Conservation (phyloP, 805 yeast genomes). For the Scheffersomyces ergatensis region DNA sequence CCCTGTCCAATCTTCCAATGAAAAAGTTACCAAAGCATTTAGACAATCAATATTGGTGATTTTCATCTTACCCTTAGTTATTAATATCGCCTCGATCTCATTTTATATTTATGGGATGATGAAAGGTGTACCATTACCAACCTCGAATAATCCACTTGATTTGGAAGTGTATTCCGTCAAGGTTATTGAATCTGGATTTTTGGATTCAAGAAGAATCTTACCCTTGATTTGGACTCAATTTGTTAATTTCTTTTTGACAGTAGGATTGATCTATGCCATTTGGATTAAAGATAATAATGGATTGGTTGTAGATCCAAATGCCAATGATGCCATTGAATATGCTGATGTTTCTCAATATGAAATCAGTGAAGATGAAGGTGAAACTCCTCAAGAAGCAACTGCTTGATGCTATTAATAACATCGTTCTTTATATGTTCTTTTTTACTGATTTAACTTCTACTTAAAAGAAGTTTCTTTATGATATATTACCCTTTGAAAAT, state of each 20-base stretch:
- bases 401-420: no score
- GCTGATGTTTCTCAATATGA: conserved; percentile 13
- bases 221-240: conserved; percentile 9
- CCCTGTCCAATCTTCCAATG: conserved; percentile 17
- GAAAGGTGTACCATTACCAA: neutral
- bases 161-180: neutral
- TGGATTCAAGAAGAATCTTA: neutral
- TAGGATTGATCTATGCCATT: conserved; percentile 18
- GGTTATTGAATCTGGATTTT: neutral
- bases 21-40: conserved; percentile 17
- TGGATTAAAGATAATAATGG: conserved; percentile 32
- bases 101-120: neutral
- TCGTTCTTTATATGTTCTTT: no score
- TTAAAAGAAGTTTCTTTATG: no score
- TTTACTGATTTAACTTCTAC: no score
- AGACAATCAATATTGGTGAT: conserved; percentile 22
- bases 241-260: conserved; percentile 7
- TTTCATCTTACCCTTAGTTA: conserved; percentile 21
- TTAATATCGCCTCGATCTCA: conserved; percentile 3
- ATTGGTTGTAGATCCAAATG: conserved; percentile 18
- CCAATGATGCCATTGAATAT: conserved; percentile 9
- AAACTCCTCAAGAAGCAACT: no score
- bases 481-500: no score
- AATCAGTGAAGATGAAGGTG: conserved; percentile 13
- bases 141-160: neutral